Percentiles rank a stretch among this genome's conserved stretches.
phyloP scores from a whole-genome alignment of 768 basidiomycete genomes.

The Phaffia australis region DNA sequence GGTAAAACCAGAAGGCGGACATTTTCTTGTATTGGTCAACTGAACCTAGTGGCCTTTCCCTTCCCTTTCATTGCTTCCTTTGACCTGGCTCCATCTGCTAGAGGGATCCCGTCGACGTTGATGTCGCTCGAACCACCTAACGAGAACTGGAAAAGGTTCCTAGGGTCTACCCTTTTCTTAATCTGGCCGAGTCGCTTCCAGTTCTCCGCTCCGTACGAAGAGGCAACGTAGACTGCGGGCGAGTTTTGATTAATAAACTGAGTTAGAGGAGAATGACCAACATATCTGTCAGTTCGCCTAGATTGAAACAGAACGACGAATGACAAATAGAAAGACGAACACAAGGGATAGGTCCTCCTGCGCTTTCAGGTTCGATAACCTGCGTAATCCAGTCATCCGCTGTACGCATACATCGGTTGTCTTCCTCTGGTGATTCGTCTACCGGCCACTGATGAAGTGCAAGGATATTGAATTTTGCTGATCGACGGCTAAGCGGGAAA shows the following conservation, averaged over 20 bases:
- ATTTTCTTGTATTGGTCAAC: conserved; percentile 54
- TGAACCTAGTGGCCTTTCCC: too few relatives aligned
- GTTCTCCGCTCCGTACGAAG: conserved; percentile 51
- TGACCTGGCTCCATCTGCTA: conserved; percentile 33
- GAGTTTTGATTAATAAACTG: conserved; percentile 34
- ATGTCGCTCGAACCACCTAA: conserved; percentile 53
- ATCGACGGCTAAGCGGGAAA: conserved; percentile 63
- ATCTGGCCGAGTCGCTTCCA: conserved; percentile 60
- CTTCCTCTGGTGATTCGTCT: conserved; percentile 49
- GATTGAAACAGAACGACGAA: not conserved
- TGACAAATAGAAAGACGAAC: conserved; percentile 46
- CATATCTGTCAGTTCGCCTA: conserved; percentile 14
- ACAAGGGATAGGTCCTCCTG: conserved; percentile 74
- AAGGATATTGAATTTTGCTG: conserved; percentile 72
- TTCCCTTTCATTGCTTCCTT: too few relatives aligned
- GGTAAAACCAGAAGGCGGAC: conserved; percentile 41
- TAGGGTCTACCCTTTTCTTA: conserved; percentile 67
- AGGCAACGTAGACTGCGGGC: conserved; percentile 37
- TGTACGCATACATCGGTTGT: conserved; percentile 65
- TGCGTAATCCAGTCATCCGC: conserved; percentile 83
- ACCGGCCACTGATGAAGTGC: conserved; percentile 91
- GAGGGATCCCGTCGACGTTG: conserved; percentile 43
- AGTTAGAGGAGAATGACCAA: not conserved
- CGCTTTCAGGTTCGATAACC: conserved; percentile 57
- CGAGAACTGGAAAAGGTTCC: conserved; percentile 60